Evolutionary conservation across 306 rosid species (phyloP).

Genomic region (Glycyrrhiza uralensis): DNA sequence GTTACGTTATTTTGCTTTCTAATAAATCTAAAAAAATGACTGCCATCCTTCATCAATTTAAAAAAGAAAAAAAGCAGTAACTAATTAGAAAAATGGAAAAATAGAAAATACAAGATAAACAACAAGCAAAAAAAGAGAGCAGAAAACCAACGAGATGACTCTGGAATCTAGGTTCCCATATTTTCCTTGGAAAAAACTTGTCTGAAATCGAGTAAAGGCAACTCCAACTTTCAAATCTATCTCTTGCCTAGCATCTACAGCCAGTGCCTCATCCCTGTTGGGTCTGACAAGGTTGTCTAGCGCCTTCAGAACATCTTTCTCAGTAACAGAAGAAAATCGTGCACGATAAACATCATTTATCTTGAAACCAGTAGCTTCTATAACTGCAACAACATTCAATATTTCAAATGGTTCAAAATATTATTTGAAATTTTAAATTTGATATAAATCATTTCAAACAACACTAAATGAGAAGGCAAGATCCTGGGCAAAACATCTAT

Average conservation of each 20-base stretch:
- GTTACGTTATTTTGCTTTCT: constrained; percentile 11
- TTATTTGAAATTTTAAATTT: constrained; percentile 16
- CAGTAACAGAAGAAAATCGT: constrained; percentile 88
- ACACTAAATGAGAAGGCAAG: constrained; percentile 2
- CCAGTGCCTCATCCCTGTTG: constrained; percentile 73
- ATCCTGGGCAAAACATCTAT: constrained; percentile 2
- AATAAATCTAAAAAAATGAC: constrained; percentile 15
- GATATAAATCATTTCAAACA: constrained; percentile 15
- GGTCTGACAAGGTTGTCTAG: constrained; percentile 87
- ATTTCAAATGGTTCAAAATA: constrained; percentile 21
- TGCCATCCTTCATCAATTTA: neutral
- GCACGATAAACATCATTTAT: constrained; percentile 73
- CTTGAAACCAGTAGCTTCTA: constrained; percentile 69
- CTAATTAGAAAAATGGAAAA: neutral
- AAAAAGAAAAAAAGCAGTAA: neutral
- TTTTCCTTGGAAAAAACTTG: constrained; percentile 86
- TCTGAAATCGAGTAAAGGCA: constrained; percentile 92
- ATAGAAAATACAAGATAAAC: constrained; percentile 12
- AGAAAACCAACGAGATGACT: constrained; percentile 88
- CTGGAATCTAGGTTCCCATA: constrained; percentile 96
- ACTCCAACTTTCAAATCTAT: constrained; percentile 99
- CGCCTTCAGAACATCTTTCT: constrained; percentile 86
- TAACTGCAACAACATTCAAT: constrained; percentile 60
- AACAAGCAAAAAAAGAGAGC: constrained; percentile 21
- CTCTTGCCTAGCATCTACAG: constrained; percentile 99